These are phyloP conservation scores for Pichia nakasei DNA, from an alignment of 805 yeast genomes.

Conservation along the genomic window DNA sequence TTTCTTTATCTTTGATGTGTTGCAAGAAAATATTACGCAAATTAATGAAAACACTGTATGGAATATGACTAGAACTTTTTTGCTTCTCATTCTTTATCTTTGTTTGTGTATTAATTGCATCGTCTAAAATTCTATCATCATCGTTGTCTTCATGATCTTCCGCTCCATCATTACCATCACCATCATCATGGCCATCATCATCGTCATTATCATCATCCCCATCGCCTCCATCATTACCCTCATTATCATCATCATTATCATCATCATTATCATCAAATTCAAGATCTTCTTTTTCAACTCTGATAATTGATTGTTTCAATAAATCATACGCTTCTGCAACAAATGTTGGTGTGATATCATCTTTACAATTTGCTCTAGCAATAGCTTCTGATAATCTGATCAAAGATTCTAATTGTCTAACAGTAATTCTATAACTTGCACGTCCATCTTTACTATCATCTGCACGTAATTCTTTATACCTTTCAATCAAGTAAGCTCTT, in stretches of 20 bases:
- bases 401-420: conserved; percentile 92
- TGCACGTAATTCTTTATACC: conserved; percentile 76
- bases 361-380: conserved; percentile 93
- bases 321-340: conserved; percentile 92
- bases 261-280: conserved; percentile 57
- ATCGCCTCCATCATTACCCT: conserved; percentile 29
- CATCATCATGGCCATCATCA: conserved; percentile 6
- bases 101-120: neutral
- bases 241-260: conserved; percentile 19
- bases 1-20: conserved; percentile 30
- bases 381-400: conserved; percentile 91
- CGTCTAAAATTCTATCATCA: conserved; percentile 8
- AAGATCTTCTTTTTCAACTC: conserved; percentile 90
- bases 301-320: conserved; percentile 81
- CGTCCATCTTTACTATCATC: conserved; percentile 90
- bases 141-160: conserved; percentile 2
- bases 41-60: conserved; percentile 79
- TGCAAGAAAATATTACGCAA: conserved; percentile 75
- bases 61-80: conserved; percentile 32
- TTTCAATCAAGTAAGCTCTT: conserved; percentile 61
- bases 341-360: conserved; percentile 70
- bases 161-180: neutral
- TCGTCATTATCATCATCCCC: conserved; percentile 16
- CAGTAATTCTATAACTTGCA: conserved; percentile 89
- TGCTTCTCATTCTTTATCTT: conserved; percentile 25